Evolutionary conservation across 495 filamentous ascomycete genomes (phyloP), one percentile per base, ranked within the genome.

Genomic region (Ascodesmis nigricans): DNA sequence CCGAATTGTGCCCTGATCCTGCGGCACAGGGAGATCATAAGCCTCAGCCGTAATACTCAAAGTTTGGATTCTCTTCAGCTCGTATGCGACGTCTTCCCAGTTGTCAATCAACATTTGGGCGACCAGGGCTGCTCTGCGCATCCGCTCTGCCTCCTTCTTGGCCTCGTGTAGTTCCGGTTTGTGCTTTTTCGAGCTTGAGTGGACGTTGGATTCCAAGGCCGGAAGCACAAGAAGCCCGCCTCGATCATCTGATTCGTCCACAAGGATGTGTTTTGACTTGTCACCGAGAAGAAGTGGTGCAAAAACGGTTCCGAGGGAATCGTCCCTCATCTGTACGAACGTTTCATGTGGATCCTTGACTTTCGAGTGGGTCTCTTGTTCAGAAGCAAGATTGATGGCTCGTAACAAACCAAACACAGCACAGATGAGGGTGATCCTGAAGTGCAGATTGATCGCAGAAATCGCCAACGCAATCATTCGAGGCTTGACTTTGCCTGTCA

Each of bases 381-480:
- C 47, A 10, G 47, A 41, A 24, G 48, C 40, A 26, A 50, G 36
- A 13, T 25, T 47, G 10, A 47, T 42, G 4, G 41, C 44, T 31
- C 39, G 40, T 7, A 73, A 54, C 23, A 75, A 56, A 10, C 71
- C 71, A 42, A 76, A 69, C 1, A 76, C 68, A 17, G 69, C 67
- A 44, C 66, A 73, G 32, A 75, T 71, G 15, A 76, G 52, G 32
- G 71, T 63, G 5, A 69, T 56, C n/a, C 65, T 60, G 35, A 65
- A 66, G 33, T 62, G 61, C 16, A 69, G 69, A 33, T 49, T 55
- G 30, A 71, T 53, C 5, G 62, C 61, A 2, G 61, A 53, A 24
- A 76, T 60, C 1, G 66, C 68, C 18, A 75, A 55, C n/a, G 71
- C 72, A 38, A 75, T 71, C 21, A 76, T 55, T 20, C 66, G 61